Percentiles rank a stretch among this genome's conserved stretches.
Conservation (phyloP, 116 monocot genomes). For the Zostera marina region DNA sequence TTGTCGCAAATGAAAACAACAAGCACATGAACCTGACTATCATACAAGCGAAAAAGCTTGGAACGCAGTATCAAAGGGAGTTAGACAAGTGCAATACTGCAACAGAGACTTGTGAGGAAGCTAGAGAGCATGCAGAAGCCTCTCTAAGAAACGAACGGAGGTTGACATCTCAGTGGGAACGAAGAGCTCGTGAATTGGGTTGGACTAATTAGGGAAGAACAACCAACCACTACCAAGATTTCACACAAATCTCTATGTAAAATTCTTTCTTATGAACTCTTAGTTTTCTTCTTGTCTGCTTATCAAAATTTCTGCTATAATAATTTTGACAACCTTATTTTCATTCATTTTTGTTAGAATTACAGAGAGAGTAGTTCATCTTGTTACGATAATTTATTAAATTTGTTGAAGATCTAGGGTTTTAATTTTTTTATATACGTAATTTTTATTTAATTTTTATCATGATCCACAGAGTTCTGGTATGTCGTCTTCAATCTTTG, state of each 20-base stretch:
- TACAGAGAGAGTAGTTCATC: too few relatives aligned
- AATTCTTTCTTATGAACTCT: too few relatives aligned
- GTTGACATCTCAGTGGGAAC: conserved; percentile 47
- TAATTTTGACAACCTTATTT: too few relatives aligned
- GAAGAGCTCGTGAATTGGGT: conserved; percentile 39
- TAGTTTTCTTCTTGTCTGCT: too few relatives aligned
- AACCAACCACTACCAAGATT: not conserved
- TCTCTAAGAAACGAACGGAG: conserved; percentile 38
- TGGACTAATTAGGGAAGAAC: conserved; percentile 18
- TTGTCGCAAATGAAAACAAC: conserved; percentile 27
- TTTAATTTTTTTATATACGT: too few relatives aligned
- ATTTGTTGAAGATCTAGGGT: too few relatives aligned
- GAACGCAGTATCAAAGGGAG: conserved; percentile 68
- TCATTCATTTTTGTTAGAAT: too few relatives aligned
- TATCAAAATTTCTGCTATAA: too few relatives aligned
- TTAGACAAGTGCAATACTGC: conserved; percentile 76
- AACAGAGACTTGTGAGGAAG: conserved; percentile 75
- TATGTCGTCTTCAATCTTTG: too few relatives aligned
- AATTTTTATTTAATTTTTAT: too few relatives aligned
- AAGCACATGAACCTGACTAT: conserved; percentile 60
- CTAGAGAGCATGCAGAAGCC: conserved; percentile 48
- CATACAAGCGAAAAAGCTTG: conserved; percentile 44
- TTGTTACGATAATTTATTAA: too few relatives aligned
- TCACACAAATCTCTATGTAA: not conserved
- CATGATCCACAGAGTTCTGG: too few relatives aligned